Evolutionary conservation across 2,329 filamentous ascomycete species (phyloP), one percentile per base, ranked within the genome.

Genomic region (Cadophora malorum): DNA sequence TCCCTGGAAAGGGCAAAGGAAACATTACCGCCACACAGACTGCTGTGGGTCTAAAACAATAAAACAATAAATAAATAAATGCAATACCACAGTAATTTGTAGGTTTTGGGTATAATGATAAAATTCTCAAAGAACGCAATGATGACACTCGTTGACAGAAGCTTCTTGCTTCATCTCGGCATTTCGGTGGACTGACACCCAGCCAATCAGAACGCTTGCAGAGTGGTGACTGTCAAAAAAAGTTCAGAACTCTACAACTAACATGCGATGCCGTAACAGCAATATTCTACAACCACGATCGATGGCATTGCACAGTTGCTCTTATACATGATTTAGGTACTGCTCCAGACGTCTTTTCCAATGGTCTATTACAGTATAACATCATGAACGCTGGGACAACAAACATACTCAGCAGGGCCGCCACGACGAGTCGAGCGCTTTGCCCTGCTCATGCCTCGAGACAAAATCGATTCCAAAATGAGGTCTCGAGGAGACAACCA

Each of bases 321-420:
- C 4, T 41, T 19, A 12, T 33, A 8, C 25, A 63, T 35, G 33
- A 45, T 16, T 25, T 16, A 25, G 19, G 56, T 19, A 14, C 12
- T 7, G 10, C 28, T 28, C 19, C 12, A 7, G 35, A 59, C 52
- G 9, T n/a, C 60, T 62, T 63, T 56, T 66, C 65, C 58, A 62
- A 74, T 76, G 74, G 64, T 62, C 69, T 25, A 23, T 60, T 63
- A 63, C 47, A 52, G 21, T 12, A 49, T 55, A 69, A 31, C 62
- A 75, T 52, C 53, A 78, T 78, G 76, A 78, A 77, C 67, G 49
- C 71, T 67, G 71, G 75, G 33, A 75, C 75, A 66, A 73, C 76
- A 68, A 67, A 71, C 58, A 72, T 78, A 69, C 70, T 78, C 31
- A 73, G 66, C 38, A 77, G 75, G 73, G 76, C 74, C 61, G 71